phyloP scores from a whole-genome alignment of 768 basidiomycete genomes.

The Goffeauzyma gilvescens region DNA sequence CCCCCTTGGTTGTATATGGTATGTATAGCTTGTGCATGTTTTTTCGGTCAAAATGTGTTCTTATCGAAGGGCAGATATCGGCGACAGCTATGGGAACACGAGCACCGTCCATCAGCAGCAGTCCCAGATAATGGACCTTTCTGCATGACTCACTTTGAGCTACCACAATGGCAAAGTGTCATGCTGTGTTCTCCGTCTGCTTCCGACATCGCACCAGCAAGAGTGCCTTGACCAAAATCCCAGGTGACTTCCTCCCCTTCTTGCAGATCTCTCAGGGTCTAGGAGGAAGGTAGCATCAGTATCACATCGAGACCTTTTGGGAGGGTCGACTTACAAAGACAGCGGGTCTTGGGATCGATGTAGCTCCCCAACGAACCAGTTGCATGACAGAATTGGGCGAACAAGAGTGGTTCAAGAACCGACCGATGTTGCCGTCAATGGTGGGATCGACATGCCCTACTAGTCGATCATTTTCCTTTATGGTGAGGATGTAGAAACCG shows the following conservation, averaged over 20 bases:
- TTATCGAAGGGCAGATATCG: conserved; percentile 25
- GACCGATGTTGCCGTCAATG: conserved; percentile 23
- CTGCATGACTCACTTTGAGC: neutral
- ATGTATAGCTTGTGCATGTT: too few relatives aligned
- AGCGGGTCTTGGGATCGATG: conserved; percentile 19
- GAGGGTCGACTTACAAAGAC: conserved; percentile 24
- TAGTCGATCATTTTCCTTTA: conserved; percentile 14
- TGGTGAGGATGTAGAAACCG: conserved; percentile 29
- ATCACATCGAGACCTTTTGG: too few relatives aligned
- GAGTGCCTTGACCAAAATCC: conserved; percentile 21
- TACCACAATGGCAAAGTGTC: neutral
- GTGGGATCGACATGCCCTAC: conserved; percentile 27
- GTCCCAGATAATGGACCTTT: neutral
- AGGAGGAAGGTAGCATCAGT: too few relatives aligned
- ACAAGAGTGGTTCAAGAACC: conserved; percentile 32
- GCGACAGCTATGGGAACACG: conserved; percentile 12
- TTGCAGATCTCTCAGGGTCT: conserved; percentile 19
- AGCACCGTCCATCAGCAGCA: neutral
- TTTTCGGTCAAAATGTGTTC: too few relatives aligned
- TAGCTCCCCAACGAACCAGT: conserved; percentile 23
- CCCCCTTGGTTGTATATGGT: too few relatives aligned
- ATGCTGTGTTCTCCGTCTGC: neutral
- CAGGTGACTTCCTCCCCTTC: conserved; percentile 29
- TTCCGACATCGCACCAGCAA: neutral
- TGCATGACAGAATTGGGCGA: conserved; percentile 28